A percentile compares a stretch with the other conserved stretches of the same genome.
phyloP scores from a whole-genome alignment of 441 rosid species.

The Populus hybrid region DNA sequence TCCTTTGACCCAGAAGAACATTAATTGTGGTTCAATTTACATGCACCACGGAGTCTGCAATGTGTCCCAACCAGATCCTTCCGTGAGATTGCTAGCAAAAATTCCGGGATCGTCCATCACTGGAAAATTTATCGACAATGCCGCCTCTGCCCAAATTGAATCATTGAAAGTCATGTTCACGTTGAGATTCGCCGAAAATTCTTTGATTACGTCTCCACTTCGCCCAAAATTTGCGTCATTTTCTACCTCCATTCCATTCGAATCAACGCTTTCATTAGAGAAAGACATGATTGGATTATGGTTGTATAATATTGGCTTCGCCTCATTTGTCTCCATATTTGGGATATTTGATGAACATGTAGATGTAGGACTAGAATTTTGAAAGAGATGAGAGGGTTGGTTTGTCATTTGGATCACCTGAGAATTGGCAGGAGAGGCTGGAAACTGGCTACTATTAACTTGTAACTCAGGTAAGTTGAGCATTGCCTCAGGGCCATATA shows the following conservation, averaged over 20 bases:
- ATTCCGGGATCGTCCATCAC: slow-evolving; percentile 37
- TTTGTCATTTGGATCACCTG: slow-evolving; percentile 11
- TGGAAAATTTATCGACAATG: slow-evolving; percentile 68
- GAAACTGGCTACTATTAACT: slow-evolving; percentile 2
- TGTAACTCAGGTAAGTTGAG: slow-evolving; percentile 64
- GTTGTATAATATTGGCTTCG: too few species aligned
- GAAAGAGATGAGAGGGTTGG: slow-evolving; percentile 10
- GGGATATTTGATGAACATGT: slow-evolving; percentile 15
- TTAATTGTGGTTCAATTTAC: slow-evolving; percentile 15
- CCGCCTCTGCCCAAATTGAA: slow-evolving; percentile 87
- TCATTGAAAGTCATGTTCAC: slow-evolving; percentile 61
- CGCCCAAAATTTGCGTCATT: slow-evolving; percentile 19
- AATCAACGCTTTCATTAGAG: slow-evolving; percentile 8
- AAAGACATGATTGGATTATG: slow-evolving; percentile 5
- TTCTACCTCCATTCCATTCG: slow-evolving; percentile 11
- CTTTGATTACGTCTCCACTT: slow-evolving; percentile 34
- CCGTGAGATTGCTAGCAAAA: slow-evolving; percentile 27
- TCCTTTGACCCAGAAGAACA: background rate
- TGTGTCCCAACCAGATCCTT: slow-evolving; percentile 39
- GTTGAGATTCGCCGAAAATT: slow-evolving; percentile 51
- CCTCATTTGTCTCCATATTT: slow-evolving; percentile 5
- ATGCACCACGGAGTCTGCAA: slow-evolving; percentile 46
- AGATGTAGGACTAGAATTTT: slow-evolving; percentile 1
- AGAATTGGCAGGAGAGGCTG: background rate
- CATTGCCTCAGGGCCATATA: slow-evolving; percentile 66